These are phyloP conservation scores for Calonectria naviculata DNA, from an alignment of 2,329 filamentous ascomycete genomes.

Conservation along the genomic window DNA sequence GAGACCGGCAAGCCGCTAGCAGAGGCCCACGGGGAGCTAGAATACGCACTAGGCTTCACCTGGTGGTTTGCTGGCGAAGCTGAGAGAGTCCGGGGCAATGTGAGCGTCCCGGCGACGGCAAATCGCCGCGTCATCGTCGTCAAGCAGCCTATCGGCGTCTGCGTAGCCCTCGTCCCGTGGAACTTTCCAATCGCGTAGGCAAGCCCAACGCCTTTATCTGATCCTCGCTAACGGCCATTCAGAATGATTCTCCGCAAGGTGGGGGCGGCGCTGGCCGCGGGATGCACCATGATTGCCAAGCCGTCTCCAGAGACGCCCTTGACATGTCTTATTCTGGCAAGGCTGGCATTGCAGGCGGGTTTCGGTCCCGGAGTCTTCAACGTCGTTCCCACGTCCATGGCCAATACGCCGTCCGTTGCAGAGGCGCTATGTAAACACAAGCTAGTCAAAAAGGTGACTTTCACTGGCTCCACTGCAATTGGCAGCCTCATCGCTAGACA, in stretches of 20 bases:
- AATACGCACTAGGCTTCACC: slow-evolving; percentile 64
- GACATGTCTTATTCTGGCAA: slow-evolving; percentile 75
- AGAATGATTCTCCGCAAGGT: slow-evolving; percentile 70
- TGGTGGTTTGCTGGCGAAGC: slow-evolving; percentile 68
- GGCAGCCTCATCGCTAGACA: slow-evolving; percentile 73
- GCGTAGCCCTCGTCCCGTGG: neutral
- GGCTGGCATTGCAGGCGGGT: slow-evolving; percentile 76
- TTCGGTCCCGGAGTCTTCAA: slow-evolving; percentile 79
- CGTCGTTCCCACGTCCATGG: slow-evolving; percentile 57
- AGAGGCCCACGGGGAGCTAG: slow-evolving; percentile 65
- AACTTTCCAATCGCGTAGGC: neutral
- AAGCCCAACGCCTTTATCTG: slow-evolving; percentile 38
- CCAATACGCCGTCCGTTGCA: slow-evolving; percentile 55
- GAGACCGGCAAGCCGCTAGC: slow-evolving; percentile 69
- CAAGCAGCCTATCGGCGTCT: slow-evolving; percentile 58
- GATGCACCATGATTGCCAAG: slow-evolving; percentile 81
- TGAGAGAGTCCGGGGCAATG: slow-evolving; percentile 60
- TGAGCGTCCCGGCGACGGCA: slow-evolving; percentile 61
- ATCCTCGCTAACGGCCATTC: too few relatives aligned
- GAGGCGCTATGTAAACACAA: slow-evolving; percentile 59
- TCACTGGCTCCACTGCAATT: slow-evolving; percentile 78
- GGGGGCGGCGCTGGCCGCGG: slow-evolving; percentile 72
- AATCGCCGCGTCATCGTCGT: slow-evolving; percentile 73
- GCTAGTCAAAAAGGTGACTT: slow-evolving; percentile 73
- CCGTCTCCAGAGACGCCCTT: slow-evolving; percentile 80